A percentile compares a stretch with the other conserved stretches of the same genome.
Evolutionary conservation across 2,329 filamentous ascomycete genomes (phyloP).

Genomic region (Pleoardoris graminearum): DNA sequence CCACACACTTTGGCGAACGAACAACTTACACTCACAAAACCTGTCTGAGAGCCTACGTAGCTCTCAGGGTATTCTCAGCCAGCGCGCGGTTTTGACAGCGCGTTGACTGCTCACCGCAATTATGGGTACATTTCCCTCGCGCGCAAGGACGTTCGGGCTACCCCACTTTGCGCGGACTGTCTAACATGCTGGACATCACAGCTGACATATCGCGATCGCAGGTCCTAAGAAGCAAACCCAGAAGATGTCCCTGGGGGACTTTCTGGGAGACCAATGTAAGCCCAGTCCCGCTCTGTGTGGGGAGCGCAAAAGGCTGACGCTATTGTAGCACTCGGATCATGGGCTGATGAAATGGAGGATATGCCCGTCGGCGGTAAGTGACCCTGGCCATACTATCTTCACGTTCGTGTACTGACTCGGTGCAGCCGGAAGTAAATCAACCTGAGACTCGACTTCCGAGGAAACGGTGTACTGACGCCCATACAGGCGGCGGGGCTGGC

Average conservation of each 20-base stretch:
- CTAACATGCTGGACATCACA: constrained; percentile 16
- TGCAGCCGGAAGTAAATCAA: constrained; percentile 37
- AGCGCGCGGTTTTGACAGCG: constrained; percentile 44
- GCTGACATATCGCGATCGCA: constrained; percentile 56
- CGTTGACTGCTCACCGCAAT: constrained; percentile 57
- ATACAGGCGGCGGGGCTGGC: constrained; percentile 43
- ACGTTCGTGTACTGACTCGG: constrained; percentile 24
- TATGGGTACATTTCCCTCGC: constrained; percentile 55
- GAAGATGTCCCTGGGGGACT: constrained; percentile 97
- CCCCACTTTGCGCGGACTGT: constrained; percentile 26
- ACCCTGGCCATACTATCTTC: constrained; percentile 18
- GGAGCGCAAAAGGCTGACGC: constrained; percentile 32
- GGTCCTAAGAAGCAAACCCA: constrained; percentile 84
- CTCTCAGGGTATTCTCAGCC: constrained; percentile 36
- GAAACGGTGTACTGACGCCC: constrained; percentile 22
- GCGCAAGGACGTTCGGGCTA: constrained; percentile 32
- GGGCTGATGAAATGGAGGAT: constrained; percentile 99
- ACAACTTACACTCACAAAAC: constrained; percentile 27
- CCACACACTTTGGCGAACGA: constrained; percentile 20
- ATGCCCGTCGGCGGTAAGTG: constrained; percentile 70
- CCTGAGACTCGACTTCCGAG: constrained; percentile 6
- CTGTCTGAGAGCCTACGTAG: constrained; percentile 30
- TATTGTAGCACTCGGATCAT: constrained; percentile 74
- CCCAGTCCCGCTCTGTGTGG: constrained; percentile 28
- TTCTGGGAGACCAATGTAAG: constrained; percentile 90